phyloP scores from a whole-genome alignment of 352 stramenopile genomes.

The Pythium volutum region DNA sequence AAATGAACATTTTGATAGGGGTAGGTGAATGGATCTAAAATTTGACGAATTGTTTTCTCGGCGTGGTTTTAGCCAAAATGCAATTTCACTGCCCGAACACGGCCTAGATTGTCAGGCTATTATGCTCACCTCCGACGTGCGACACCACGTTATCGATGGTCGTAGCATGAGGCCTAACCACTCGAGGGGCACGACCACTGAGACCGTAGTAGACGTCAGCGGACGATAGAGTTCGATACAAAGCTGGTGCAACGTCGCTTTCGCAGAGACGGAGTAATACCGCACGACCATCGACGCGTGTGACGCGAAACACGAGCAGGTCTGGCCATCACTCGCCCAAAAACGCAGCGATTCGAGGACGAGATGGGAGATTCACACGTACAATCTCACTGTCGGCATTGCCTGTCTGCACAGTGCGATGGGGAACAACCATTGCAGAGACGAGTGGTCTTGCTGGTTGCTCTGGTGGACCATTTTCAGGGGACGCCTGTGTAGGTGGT shows the following conservation, averaged over 20 bases:
- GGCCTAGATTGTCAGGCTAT: no score
- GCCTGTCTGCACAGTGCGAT: neutral
- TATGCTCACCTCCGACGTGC: constrained; percentile 11
- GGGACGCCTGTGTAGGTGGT: neutral
- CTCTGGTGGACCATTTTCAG: neutral
- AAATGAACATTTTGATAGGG: no score
- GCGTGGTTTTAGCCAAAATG: no score
- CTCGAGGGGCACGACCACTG: constrained; percentile 16
- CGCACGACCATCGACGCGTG: constrained; percentile 9
- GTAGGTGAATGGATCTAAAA: no score
- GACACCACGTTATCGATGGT: constrained; percentile 19
- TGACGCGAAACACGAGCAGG: constrained; percentile 17
- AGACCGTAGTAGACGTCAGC: neutral
- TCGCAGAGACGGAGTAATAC: constrained; percentile 28
- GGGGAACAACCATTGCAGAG: constrained; percentile 7
- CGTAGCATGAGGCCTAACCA: constrained; percentile 25
- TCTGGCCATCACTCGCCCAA: constrained; percentile 19
- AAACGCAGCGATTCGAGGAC: no score
- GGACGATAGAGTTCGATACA: constrained; percentile 28
- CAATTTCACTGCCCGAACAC: no score
- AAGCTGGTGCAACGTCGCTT: constrained; percentile 20
- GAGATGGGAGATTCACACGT: constrained; percentile 10
- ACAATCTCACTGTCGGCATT: neutral
- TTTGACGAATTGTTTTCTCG: no score
- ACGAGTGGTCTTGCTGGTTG: neutral